Base-by-base conservation (phyloP, 345 rosid genomes). In the Triadica sebifera region DNA sequence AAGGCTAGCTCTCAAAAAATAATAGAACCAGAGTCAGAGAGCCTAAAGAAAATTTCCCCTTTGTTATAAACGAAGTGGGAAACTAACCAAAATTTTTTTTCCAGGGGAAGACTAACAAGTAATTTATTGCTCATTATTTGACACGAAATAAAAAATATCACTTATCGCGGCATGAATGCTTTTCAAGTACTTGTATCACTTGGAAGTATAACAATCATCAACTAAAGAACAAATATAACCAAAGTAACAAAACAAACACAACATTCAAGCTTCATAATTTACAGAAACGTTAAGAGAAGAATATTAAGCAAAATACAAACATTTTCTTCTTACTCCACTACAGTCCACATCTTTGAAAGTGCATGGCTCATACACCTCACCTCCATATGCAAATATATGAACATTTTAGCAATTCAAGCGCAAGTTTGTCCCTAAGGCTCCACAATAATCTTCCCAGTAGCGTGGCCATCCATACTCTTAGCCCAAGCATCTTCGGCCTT, bases 401-500 rank as follows among this genome's bases (percentile, higher is more conserved):
- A 49, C 12, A 67, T 24, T 47, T 67, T 38, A 61, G 20, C 11
- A 61, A 15, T 61, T 37, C 45, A 37, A 61, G 65, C 38, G 6
- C 70, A 22, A 12, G 43, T 53, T 34, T 24, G 4, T 15, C 58
- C 10, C 76, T 72, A 60, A 12, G 81, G 64, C 72, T 78, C 81
- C 38, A 78, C 77, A 50, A 78, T 37, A 67, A 78, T 63, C 74
- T 78, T 78, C 29, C 81, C 81, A 51, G 78, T 79, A 46, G 81
- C 78, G 29, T 79, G 81, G 58, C 81, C 75, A 19, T 57, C 75
- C 6, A 79, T 74, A 50, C 71, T 74, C 71, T 69, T 79, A 45
- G 71, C 75, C 81, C 81, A 79, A 45, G 78, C 81, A 69, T 79
- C 81, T 74, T 70, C 78, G 16, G 78, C 81, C 67, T 74, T 63